Percentiles rank a stretch among this genome's conserved stretches.
Conservation (phyloP, 345 rosid genomes). For the Eucalyptus decipiens region DNA sequence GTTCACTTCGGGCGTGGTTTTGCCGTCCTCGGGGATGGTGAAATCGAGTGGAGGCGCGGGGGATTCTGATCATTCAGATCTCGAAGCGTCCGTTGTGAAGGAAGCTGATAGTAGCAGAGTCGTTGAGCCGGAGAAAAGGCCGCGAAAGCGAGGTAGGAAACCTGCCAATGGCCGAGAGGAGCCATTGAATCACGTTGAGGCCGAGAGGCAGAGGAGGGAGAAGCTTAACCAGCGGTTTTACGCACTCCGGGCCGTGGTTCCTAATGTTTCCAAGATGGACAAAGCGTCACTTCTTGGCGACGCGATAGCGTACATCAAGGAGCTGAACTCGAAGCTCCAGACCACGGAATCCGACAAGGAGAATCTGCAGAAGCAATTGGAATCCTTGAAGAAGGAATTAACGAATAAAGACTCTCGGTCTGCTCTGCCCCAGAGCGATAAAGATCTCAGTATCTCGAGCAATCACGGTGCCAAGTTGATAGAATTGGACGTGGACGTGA, state of each 20-base stretch:
- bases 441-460: conserved; percentile 19
- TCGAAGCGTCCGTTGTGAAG: conserved; percentile 77
- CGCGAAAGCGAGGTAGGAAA: conserved; percentile 81
- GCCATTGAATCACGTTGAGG: conserved; percentile 93
- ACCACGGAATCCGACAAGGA: conserved; percentile 44
- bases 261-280: conserved; percentile 95
- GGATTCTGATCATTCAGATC: conserved; percentile 92
- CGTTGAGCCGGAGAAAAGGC: conserved; percentile 75
- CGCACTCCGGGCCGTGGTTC: conserved; percentile 83
- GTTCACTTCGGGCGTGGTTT: conserved; percentile 57
- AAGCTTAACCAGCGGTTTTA: conserved; percentile 89
- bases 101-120: conserved; percentile 53
- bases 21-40: conserved; percentile 42
- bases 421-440: conserved; percentile 8
- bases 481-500: conserved; percentile 82
- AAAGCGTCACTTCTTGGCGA: conserved; percentile 95
- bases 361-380: conserved; percentile 56
- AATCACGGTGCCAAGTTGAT: conserved; percentile 10
- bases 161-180: conserved; percentile 98
- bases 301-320: conserved; percentile 79
- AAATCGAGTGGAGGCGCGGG: conserved; percentile 44
- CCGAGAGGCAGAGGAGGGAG: conserved; percentile 98
- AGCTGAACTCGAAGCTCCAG: conserved; percentile 60
- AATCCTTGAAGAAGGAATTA: conserved; percentile 36
- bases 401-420: conserved; percentile 9